These are phyloP conservation scores for Ophiocordyceps sinensis DNA, from an alignment of 2,329 filamentous ascomycete species.

Conservation along the genomic window DNA sequence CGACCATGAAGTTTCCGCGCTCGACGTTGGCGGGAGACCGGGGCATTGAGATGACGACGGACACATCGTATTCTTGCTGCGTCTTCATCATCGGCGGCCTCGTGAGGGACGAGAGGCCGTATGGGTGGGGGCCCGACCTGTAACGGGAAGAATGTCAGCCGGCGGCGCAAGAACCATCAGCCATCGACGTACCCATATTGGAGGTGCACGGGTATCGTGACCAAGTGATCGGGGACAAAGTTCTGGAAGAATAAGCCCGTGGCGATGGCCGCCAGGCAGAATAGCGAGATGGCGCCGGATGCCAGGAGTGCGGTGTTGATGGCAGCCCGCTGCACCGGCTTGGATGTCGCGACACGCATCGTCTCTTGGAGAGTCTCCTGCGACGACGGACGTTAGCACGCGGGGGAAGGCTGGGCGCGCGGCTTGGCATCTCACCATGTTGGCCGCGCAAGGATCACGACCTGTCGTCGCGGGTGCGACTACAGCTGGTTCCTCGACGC, in stretches of 20 bases:
- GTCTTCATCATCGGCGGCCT: conserved; percentile 45
- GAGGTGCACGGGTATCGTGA: conserved; percentile 36
- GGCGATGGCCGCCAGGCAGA: conserved; percentile 31
- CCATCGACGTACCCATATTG: conserved; percentile 39
- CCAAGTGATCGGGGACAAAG: conserved; percentile 40
- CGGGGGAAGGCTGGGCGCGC: too few relatives aligned
- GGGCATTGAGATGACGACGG: conserved; percentile 61
- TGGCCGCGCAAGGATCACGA: neutral
- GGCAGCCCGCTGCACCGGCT: conserved; percentile 32
- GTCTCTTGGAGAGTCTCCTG: conserved; percentile 23
- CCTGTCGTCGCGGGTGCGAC: too few relatives aligned
- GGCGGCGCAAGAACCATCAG: neutral
- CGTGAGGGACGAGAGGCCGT: conserved; percentile 32
- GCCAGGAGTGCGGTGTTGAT: conserved; percentile 32
- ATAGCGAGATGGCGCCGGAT: conserved; percentile 26
- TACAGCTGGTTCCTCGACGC: too few relatives aligned
- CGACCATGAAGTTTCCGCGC: conserved; percentile 90
- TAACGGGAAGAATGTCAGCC: conserved; percentile 4
- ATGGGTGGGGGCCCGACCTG: conserved; percentile 37
- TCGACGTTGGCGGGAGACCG: conserved; percentile 61
- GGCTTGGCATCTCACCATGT: conserved; percentile 1
- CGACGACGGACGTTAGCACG: too few relatives aligned
- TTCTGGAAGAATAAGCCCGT: conserved; percentile 41
- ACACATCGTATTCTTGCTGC: conserved; percentile 74
- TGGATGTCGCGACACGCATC: conserved; percentile 29